Conservation (phyloP, 495 filamentous ascomycete species). For the Oidiodendron maius region DNA sequence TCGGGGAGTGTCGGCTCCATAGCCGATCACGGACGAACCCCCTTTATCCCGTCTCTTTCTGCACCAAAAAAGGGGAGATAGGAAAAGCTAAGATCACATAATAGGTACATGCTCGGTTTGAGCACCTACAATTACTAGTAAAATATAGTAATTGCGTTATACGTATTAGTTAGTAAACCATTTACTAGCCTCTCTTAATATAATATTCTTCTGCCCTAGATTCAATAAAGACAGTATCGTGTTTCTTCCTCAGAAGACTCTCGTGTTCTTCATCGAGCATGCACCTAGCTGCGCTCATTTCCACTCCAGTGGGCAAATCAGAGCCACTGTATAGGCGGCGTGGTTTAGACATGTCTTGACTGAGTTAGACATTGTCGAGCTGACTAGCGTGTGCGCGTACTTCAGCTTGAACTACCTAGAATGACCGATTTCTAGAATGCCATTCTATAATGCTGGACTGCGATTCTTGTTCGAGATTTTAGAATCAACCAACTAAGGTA, state of each 20-base stretch:
- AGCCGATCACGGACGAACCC: too few species aligned
- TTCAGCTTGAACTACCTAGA: not conserved
- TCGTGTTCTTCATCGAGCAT: constrained; percentile 36
- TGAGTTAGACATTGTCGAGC: not conserved
- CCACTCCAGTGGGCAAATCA: constrained; percentile 39
- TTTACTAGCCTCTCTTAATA: too few species aligned
- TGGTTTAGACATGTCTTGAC: not conserved
- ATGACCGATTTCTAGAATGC: not conserved
- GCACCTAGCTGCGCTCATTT: constrained; percentile 34
- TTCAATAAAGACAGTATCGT: constrained; percentile 26
- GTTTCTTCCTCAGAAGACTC: constrained; percentile 1
- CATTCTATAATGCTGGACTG: not conserved
- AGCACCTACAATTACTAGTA: too few species aligned
- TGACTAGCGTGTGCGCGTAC: not conserved
- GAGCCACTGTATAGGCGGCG: constrained; percentile 41
- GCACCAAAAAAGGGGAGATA: too few species aligned
- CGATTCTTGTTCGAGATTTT: not conserved
- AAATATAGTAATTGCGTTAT: too few species aligned
- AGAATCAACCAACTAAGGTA: too few species aligned
- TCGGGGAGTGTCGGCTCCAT: too few species aligned
- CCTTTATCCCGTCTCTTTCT: too few species aligned
- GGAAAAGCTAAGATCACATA: too few species aligned
- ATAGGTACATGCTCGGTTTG: too few species aligned
- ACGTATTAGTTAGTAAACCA: too few species aligned
- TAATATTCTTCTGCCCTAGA: too few species aligned